Conservation (phyloP, 768 basidiomycete species). For the Amanita fuliginea region DNA sequence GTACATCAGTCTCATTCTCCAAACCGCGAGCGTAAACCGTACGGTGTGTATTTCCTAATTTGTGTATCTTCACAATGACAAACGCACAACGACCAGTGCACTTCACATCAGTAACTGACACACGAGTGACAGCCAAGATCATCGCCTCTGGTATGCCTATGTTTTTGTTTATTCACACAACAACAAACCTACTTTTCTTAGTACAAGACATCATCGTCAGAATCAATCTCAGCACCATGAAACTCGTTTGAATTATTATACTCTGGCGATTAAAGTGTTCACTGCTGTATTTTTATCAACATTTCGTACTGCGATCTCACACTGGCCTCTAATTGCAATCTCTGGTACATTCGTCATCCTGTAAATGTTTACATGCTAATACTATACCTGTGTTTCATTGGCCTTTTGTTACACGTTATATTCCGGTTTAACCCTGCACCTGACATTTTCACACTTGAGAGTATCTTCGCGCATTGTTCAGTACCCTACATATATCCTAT, state of each 20-base stretch:
- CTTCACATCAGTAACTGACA: constrained; percentile 76
- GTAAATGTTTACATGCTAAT: not conserved
- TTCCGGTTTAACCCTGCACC: not conserved
- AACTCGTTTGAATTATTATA: constrained; percentile 28
- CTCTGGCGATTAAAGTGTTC: not conserved
- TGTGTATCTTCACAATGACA: not conserved
- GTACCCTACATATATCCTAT: not conserved
- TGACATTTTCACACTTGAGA: not conserved
- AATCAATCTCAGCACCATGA: constrained; percentile 50
- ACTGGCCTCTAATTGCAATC: not conserved
- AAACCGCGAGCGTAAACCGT: constrained; percentile 63
- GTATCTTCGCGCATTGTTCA: not conserved
- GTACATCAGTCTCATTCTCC: constrained; percentile 59
- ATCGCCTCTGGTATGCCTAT: constrained; percentile 55
- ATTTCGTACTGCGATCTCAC: not conserved
- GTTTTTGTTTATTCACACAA: not conserved
- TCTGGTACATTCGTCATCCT: not conserved
- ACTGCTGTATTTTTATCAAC: constrained; percentile 1
- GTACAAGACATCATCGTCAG: constrained; percentile 66
- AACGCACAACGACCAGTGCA: constrained; percentile 39
- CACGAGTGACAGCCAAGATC: constrained; percentile 58
- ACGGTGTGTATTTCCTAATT: constrained; percentile 34
- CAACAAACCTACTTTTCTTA: constrained; percentile 14
- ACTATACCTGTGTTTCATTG: not conserved
- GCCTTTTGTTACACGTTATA: not conserved